Evolutionary conservation across 306 rosid species (phyloP).

Genomic region (Citrullus mucosospermus): DNA sequence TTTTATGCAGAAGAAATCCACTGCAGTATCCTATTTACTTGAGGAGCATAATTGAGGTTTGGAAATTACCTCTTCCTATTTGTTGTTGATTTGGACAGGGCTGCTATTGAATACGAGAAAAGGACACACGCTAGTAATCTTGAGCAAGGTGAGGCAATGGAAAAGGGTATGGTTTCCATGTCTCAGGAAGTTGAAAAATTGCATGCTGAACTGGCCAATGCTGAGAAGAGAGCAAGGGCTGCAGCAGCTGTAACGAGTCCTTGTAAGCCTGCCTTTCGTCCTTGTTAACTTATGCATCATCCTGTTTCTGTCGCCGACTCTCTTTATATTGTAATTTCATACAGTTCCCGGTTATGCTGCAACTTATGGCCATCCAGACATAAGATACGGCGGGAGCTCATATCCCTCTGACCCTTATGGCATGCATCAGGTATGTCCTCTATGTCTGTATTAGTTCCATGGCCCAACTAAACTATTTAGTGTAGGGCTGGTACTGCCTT

Average conservation of each 20-base stretch:
- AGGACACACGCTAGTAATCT: slow-evolving; percentile 46
- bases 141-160: slow-evolving; percentile 49
- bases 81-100: slow-evolving; percentile 26
- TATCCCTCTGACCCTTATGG: slow-evolving; percentile 40
- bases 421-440: slow-evolving; percentile 40
- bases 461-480: not conserved
- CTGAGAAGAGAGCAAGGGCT: slow-evolving; percentile 68
- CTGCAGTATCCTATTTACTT: not conserved
- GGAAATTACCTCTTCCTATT: not conserved
- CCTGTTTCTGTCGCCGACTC: not conserved
- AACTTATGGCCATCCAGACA: slow-evolving; percentile 31
- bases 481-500: not conserved
- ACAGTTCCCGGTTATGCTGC: slow-evolving; percentile 47
- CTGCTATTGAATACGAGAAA: slow-evolving; percentile 73
- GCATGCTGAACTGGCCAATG: slow-evolving; percentile 65
- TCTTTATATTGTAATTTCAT: not conserved
- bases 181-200: slow-evolving; percentile 58
- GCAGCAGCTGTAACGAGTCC: slow-evolving; percentile 42
- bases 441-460: not conserved
- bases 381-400: slow-evolving; percentile 37
- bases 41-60: not conserved
- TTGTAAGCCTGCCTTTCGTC: slow-evolving; percentile 24
- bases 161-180: slow-evolving; percentile 48
- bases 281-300: not conserved
- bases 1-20: not conserved